Conservation (phyloP, 805 yeast genomes). For the Teunomyces aglyptinius region DNA sequence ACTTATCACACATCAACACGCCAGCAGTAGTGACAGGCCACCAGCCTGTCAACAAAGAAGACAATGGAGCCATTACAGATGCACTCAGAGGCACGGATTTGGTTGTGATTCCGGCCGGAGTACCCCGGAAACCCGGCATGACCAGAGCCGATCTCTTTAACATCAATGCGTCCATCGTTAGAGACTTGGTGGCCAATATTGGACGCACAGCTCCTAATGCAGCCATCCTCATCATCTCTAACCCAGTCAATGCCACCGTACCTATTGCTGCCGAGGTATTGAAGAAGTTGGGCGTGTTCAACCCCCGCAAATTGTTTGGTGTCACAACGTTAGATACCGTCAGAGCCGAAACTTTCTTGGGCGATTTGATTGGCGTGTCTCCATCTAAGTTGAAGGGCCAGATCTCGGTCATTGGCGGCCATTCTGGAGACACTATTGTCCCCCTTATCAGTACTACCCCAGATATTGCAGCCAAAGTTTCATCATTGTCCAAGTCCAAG, state of each 20-base stretch:
- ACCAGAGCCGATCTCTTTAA: slow-evolving; percentile 47
- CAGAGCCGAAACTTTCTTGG: slow-evolving; percentile 47
- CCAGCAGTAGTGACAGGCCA: slow-evolving; percentile 40
- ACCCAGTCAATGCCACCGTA: slow-evolving; percentile 48
- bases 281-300: slow-evolving; percentile 45
- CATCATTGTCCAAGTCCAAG: slow-evolving; percentile 13
- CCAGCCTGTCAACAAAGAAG: slow-evolving; percentile 40
- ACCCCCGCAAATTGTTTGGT: slow-evolving; percentile 45
- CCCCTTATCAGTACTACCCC: slow-evolving; percentile 30
- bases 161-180: slow-evolving; percentile 44
- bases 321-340: slow-evolving; percentile 47
- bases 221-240: slow-evolving; percentile 44
- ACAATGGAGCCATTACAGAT: slow-evolving; percentile 32
- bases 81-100: slow-evolving; percentile 40
- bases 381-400: slow-evolving; percentile 37
- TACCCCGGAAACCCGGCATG: slow-evolving; percentile 50
- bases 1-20: slow-evolving; percentile 42
- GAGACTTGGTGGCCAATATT: slow-evolving; percentile 42
- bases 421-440: slow-evolving; percentile 47
- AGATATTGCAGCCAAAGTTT: slow-evolving; percentile 17
- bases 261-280: slow-evolving; percentile 50
- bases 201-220: slow-evolving; percentile 41
- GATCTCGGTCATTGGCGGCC: slow-evolving; percentile 46
- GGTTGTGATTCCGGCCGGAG: slow-evolving; percentile 48
- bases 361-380: slow-evolving; percentile 29